Base-by-base conservation (phyloP, 2,329 filamentous ascomycete species). In the Fusarium bulbicola region DNA sequence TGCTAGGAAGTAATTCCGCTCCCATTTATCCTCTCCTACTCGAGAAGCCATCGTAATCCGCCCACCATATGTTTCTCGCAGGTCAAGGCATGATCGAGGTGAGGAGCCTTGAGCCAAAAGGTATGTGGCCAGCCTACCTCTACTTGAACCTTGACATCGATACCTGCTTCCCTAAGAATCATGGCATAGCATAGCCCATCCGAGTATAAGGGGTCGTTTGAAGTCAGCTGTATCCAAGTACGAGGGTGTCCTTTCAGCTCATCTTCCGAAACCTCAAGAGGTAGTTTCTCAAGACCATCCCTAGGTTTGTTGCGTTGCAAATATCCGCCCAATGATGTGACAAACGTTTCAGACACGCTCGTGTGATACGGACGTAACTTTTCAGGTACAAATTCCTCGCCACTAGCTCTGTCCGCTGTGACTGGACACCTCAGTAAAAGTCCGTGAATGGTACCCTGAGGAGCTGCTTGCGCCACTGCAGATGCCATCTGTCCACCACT, bases 131-230 rank as follows among this genome's bases (percentile, higher is more conserved):
- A 87, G 14, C 86, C 86, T 60, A 74, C 67, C 34, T 86, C 80
- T 5, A 87, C 80, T 70, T 85, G 81, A 12, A 85, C 74, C 63
- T 76, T 80, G 0, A 86, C 83, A 18, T 83, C 80, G 2, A 83
- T 80, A 16, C 83, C 84, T 8, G 79, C 81, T 18, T 80, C 76
- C 45, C 76, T 79, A 65, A 88, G 75, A 7, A 80, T 76, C 75
- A 83, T 83, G 8, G 83, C 85, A 73, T 87, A 87, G 70, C 86
- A 88, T 14, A 86, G 69, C 15, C 86, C 86, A 75, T 88, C 86
- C 26, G 84, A 85, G 76, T 87, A 87, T 66, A 87, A 81, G 45
- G 83, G 82, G 69, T 88, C 86, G 59, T 88, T 88, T 14, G 84
- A 85, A 65, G 83, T 84, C 9, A 87, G 77, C 78, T 88, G 86